Conservation (phyloP, 257 asterid species). For the Solanum phureja region DNA sequence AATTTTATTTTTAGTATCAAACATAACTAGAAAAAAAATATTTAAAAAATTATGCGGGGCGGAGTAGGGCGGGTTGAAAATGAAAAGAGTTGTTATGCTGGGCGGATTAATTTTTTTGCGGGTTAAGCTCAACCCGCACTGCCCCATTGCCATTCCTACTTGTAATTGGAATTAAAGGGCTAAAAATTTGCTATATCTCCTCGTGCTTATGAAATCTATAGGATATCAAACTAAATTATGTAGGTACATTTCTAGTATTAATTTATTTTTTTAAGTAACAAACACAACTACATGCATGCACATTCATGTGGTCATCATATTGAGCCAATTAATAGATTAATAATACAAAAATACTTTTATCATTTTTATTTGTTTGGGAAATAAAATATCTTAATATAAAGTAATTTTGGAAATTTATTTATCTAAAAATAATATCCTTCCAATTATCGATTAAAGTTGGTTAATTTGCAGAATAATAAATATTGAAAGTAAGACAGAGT, state of each 20-base stretch:
- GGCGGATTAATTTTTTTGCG: too few species aligned
- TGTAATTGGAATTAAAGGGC: background rate
- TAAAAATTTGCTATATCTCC: background rate
- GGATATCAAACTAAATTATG: background rate
- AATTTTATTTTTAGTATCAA: too few species aligned
- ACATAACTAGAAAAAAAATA: too few species aligned
- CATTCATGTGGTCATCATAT: background rate
- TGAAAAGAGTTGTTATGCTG: too few species aligned
- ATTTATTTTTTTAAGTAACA: background rate
- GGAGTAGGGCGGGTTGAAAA: too few species aligned
- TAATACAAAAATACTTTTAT: background rate
- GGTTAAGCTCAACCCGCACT: too few species aligned
- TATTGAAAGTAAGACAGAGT: background rate
- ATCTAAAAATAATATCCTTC: background rate
- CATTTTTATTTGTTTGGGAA: background rate
- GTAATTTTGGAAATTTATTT: background rate
- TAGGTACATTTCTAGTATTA: background rate
- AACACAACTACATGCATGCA: background rate
- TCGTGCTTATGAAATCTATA: background rate
- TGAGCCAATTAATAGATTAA: background rate
- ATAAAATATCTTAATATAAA: background rate
- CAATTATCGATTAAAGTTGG: background rate
- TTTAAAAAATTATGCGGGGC: too few species aligned
- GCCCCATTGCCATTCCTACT: too few species aligned
- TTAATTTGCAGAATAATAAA: background rate